Percentiles rank a stretch among this genome's conserved stretches.
These are phyloP conservation scores for Ajuga reptans DNA, from an alignment of 305 asterid species.

Conservation along the genomic window DNA sequence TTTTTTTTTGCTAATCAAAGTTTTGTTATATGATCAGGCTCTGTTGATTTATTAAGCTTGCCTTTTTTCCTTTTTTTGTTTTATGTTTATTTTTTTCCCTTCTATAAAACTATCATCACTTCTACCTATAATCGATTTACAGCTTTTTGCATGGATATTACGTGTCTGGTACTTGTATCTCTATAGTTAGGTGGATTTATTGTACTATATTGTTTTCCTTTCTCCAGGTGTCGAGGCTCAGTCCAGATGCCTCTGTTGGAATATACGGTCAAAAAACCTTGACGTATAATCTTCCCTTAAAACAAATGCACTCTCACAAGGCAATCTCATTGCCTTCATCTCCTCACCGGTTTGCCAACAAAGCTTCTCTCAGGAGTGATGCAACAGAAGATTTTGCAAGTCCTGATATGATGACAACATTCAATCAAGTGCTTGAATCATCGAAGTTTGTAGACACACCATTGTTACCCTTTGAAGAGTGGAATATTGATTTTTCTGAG, in stretches of 20 bases:
- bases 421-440: conserved; percentile 65
- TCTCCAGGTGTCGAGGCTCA: conserved; percentile 55
- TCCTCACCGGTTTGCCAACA: conserved; percentile 44
- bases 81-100: not conserved
- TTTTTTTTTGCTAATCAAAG: not conserved
- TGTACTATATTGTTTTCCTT: conserved; percentile 1
- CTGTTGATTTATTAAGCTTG: conserved; percentile 3
- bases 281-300: conserved; percentile 39
- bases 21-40: conserved; percentile 8
- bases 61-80: not conserved
- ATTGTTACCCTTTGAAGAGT: conserved; percentile 67
- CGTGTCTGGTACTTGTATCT: conserved; percentile 23
- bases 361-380: conserved; percentile 45
- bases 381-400: conserved; percentile 32
- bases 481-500: conserved; percentile 86
- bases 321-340: conserved; percentile 81
- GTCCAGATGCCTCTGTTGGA: conserved; percentile 53
- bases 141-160: conserved; percentile 28
- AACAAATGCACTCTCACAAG: conserved; percentile 45
- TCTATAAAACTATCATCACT: not conserved
- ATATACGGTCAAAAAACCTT: conserved; percentile 36
- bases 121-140: conserved; percentile 2
- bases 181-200: conserved; percentile 9
- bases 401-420: conserved; percentile 49
- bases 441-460: conserved; percentile 68